A percentile compares a stretch with the other conserved stretches of the same genome.
Conservation (phyloP, 108 stramenopile genomes). For the Pseudonitzschia pungens region DNA sequence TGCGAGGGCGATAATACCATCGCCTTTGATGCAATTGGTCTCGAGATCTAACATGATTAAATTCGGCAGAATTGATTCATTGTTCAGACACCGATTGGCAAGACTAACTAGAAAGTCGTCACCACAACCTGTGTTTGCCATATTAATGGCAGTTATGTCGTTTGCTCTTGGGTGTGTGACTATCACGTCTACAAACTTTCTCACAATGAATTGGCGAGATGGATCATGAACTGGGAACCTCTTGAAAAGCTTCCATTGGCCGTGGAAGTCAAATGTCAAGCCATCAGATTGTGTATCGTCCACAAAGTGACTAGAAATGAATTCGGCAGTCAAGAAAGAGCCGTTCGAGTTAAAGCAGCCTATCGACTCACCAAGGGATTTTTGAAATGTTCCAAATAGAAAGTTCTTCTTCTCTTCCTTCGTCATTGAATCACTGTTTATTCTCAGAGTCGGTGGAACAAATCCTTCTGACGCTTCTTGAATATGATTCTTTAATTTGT, state of each 20-base stretch:
- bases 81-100: constrained; percentile 25
- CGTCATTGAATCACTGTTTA: constrained; percentile 21
- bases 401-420: constrained; percentile 31
- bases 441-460: constrained; percentile 16
- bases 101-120: constrained; percentile 39
- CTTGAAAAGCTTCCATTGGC: constrained; percentile 49
- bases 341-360: constrained; percentile 33
- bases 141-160: constrained; percentile 41
- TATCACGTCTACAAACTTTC: constrained; percentile 43
- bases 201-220: constrained; percentile 36
- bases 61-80: constrained; percentile 30
- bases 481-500: constrained; percentile 34
- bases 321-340: constrained; percentile 40
- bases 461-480: constrained; percentile 15
- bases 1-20: constrained; percentile 39
- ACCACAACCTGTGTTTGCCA: constrained; percentile 42
- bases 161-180: constrained; percentile 39
- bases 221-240: constrained; percentile 40
- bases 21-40: constrained; percentile 43
- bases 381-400: constrained; percentile 27
- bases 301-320: constrained; percentile 39
- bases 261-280: constrained; percentile 40
- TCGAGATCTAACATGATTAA: constrained; percentile 41
- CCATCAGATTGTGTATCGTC: constrained; percentile 21
- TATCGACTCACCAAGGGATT: constrained; percentile 27